Base-by-base conservation (phyloP, 257 asterid genomes). In the Verbena officinalis region DNA sequence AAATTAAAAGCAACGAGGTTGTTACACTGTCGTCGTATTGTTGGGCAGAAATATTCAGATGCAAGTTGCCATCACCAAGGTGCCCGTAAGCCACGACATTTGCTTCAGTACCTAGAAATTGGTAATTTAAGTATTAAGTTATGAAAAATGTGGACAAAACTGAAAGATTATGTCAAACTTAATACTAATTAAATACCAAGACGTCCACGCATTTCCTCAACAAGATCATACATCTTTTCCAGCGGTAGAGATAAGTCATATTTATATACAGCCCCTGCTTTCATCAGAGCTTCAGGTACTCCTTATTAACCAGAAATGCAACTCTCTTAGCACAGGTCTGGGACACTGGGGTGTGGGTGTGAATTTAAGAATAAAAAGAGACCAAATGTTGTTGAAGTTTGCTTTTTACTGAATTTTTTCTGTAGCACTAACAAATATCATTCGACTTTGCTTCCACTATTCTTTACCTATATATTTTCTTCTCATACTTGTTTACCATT, bases 1-100 rank as follows among this genome's bases (percentile, higher is more conserved):
- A 33, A 58, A 61, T 34, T 57, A 59, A 53, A 67, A 55, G 71
- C 71, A 57, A 58, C 14, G 33, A 24, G 50, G 62, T 62, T 57
- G 56, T 72, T 87, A 93, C 99, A 63, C 65, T 82, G 70, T 90
- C 92, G 31, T 75, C 78, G 22, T 90, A 86, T 74, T 75, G 78
- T 55, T 73, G 86, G 50, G 95, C 62, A 51, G 99, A 93, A 54
- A 93, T 85, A 72, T 93, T 93, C 39, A 93, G 96, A 80, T 90
- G 99, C 43, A 93, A 76, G 87, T 93, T 93, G 52, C 97, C 95
- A 71, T 93, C 99, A 68, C 99, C 99, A 58, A 93, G 96, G 78
- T 93, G 99, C 51, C 99, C 99, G 64, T 84, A 93, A 40, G 86
- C 95, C 54, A 90, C 95, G 16, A 90, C 97, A 69, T 83, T 83